Evolutionary conservation across 371 early-diverging fungal species (phyloP).

Genomic region (Mortierella polycephala): DNA sequence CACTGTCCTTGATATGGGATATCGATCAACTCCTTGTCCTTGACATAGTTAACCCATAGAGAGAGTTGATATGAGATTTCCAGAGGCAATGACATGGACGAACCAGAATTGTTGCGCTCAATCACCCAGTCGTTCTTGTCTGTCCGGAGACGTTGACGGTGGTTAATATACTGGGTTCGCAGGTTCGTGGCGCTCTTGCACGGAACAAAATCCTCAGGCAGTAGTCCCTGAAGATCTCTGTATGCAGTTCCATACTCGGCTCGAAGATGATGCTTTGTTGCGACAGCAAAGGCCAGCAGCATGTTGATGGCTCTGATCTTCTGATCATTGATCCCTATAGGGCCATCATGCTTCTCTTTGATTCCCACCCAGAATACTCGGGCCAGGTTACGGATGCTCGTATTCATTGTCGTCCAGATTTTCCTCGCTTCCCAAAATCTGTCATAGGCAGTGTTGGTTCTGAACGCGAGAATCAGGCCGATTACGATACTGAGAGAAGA

Average conservation of each 20-base stretch:
- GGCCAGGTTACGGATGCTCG: slow-evolving; percentile 68
- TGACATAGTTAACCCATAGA: slow-evolving; percentile 63
- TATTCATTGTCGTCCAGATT: slow-evolving; percentile 69
- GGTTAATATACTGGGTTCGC: slow-evolving; percentile 43
- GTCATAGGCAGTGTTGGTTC: slow-evolving; percentile 84
- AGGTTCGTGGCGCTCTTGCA: slow-evolving; percentile 36
- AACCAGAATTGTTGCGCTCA: slow-evolving; percentile 33
- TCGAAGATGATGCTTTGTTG: slow-evolving; percentile 79
- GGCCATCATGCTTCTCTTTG: slow-evolving; percentile 56
- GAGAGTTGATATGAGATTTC: slow-evolving; percentile 69
- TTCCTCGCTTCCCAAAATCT: slow-evolving; percentile 82
- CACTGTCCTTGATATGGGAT: slow-evolving; percentile 61
- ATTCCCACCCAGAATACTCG: slow-evolving; percentile 75
- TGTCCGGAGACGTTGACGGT: slow-evolving; percentile 38
- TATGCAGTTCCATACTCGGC: slow-evolving; percentile 70
- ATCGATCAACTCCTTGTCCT: slow-evolving; percentile 60
- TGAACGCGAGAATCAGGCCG: slow-evolving; percentile 78
- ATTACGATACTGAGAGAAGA: slow-evolving; percentile 72
- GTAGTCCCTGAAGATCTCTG: slow-evolving; percentile 62
- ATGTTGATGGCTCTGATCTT: slow-evolving; percentile 81
- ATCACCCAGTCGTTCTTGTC: slow-evolving; percentile 48
- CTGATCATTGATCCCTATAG: slow-evolving; percentile 62
- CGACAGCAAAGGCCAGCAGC: slow-evolving; percentile 72
- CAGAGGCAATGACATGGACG: slow-evolving; percentile 68
- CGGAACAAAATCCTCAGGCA: slow-evolving; percentile 57